phyloP scores from a whole-genome alignment of 2,329 filamentous ascomycete genomes.

The Trichothecium roseum region DNA sequence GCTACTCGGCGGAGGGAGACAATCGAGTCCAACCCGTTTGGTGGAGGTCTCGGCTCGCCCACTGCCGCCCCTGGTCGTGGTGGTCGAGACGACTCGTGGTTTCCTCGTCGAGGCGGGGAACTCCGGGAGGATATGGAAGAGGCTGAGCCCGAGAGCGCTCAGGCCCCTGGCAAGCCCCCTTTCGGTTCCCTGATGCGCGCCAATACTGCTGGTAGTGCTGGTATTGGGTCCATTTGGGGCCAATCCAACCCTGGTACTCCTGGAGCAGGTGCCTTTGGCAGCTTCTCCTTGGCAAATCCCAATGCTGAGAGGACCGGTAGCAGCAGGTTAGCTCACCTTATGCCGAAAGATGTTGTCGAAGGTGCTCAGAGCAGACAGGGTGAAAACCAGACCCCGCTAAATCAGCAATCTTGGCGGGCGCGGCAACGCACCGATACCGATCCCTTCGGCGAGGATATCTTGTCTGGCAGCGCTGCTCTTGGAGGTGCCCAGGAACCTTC shows the following conservation, averaged over 20 bases:
- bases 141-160: constrained; percentile 14
- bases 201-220: constrained; percentile 39
- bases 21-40: constrained; percentile 54
- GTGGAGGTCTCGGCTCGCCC: constrained; percentile 44
- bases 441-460: constrained; percentile 59
- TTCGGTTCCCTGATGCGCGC: constrained; percentile 41
- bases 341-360: constrained; percentile 68
- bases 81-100: constrained; percentile 54
- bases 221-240: constrained; percentile 33
- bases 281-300: constrained; percentile 61
- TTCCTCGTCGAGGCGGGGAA: constrained; percentile 43
- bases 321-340: constrained; percentile 77
- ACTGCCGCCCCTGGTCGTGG: constrained; percentile 46
- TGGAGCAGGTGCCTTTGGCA: constrained; percentile 76
- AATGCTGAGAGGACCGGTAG: constrained; percentile 45
- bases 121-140: constrained; percentile 42
- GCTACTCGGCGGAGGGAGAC: constrained; percentile 77
- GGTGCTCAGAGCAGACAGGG: constrained; percentile 33
- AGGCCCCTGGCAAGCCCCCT: constrained; percentile 20
- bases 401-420: constrained; percentile 42
- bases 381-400: constrained; percentile 33
- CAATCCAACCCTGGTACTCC: constrained; percentile 46
- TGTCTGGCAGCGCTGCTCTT: constrained; percentile 61
- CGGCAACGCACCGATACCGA: constrained; percentile 63
- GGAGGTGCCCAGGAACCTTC: constrained; percentile 59